Conservation (phyloP, 2,329 filamentous ascomycete genomes). For the Colletotrichum neosansevieriae region DNA sequence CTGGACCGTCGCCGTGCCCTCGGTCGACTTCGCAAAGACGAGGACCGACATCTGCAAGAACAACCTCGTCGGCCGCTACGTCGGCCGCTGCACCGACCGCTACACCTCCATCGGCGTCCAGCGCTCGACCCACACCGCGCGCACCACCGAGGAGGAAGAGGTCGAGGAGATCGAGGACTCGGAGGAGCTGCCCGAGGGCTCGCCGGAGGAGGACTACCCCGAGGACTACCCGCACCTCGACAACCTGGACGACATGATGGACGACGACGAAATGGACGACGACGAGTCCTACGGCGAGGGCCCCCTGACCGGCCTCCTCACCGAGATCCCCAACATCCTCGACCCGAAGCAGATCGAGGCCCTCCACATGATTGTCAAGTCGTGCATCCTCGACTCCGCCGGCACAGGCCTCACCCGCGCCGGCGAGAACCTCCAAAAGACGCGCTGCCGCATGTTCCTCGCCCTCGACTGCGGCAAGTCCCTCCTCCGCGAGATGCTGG, state of each 20-base stretch:
- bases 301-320: constrained; percentile 84
- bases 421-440: constrained; percentile 88
- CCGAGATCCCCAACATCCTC: constrained; percentile 93
- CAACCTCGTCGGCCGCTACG: constrained; percentile 68
- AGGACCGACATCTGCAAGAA: constrained; percentile 70
- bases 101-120: constrained; percentile 53
- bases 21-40: constrained; percentile 69
- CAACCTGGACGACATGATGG: constrained; percentile 63
- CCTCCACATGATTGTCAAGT: constrained; percentile 96
- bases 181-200: constrained; percentile 59
- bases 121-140: constrained; percentile 40
- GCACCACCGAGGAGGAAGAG: constrained; percentile 57
- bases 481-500: constrained; percentile 87
- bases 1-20: constrained; percentile 70
- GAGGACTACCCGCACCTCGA: constrained; percentile 53
- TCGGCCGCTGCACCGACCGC: constrained; percentile 49
- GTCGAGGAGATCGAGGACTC: constrained; percentile 64
- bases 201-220: constrained; percentile 39
- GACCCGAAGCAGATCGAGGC: constrained; percentile 97
- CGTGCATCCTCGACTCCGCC: constrained; percentile 87
- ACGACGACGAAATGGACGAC: constrained; percentile 77
- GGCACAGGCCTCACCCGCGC: constrained; percentile 75
- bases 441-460: constrained; percentile 88
- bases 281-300: constrained; percentile 85
- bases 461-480: constrained; percentile 93